These are phyloP conservation scores for Oxytropis ochrocephala DNA, from an alignment of 306 rosid species.

Conservation along the genomic window DNA sequence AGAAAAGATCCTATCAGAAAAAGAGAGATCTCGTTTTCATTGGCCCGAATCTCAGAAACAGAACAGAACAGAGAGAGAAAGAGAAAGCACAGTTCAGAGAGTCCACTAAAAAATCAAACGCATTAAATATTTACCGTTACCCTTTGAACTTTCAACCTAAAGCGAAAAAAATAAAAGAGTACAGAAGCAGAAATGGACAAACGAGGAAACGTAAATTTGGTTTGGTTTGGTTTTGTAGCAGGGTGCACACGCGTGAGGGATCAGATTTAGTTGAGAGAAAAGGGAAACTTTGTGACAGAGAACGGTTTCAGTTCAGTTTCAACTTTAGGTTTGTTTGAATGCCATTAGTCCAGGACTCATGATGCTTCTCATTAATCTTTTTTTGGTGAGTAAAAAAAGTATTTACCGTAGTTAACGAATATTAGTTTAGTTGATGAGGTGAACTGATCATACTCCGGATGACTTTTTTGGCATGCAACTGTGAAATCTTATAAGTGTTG, in stretches of 20 bases:
- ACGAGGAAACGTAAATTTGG: background rate
- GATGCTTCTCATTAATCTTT: no score
- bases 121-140: background rate
- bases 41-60: conserved; percentile 18
- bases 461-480: no score
- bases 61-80: conserved; percentile 14
- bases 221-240: conserved; percentile 12
- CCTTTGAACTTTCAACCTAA: background rate
- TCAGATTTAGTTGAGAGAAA: background rate
- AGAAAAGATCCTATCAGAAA: conserved; percentile 23
- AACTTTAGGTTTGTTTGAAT: no score
- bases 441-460: no score
- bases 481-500: no score
- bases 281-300: background rate
- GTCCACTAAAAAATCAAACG: background rate
- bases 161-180: no score
- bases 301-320: conserved; percentile 20
- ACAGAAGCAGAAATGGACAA: conserved; percentile 6
- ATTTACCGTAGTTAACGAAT: no score
- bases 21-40: conserved; percentile 23
- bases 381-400: no score
- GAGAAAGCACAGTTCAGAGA: background rate
- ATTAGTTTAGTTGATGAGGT: no score
- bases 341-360: no score
- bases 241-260: conserved; percentile 29